phyloP scores from a whole-genome alignment of 805 yeast species.

The Yarrowia bubula region DNA sequence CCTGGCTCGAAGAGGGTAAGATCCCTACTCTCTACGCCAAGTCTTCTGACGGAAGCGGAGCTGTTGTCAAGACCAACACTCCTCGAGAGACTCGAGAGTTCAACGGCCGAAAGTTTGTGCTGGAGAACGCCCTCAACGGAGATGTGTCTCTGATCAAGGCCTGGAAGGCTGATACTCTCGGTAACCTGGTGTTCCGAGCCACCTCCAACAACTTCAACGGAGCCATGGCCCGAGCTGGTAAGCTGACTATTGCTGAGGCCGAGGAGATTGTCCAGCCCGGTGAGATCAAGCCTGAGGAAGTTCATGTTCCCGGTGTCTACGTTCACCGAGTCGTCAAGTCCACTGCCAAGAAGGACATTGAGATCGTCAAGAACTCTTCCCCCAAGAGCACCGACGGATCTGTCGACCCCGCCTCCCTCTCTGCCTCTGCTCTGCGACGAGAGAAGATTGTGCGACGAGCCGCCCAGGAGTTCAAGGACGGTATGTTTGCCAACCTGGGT shows the following conservation, averaged over 20 bases:
- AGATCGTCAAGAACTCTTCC: conserved; percentile 36
- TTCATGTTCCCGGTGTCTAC: conserved; percentile 50
- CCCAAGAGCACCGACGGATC: conserved; percentile 17
- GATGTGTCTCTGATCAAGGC: conserved; percentile 52
- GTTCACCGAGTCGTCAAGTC: conserved; percentile 46
- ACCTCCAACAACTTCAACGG: conserved; percentile 49
- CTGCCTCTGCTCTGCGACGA: conserved; percentile 31
- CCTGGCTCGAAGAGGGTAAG: conserved; percentile 52
- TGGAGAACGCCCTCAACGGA: conserved; percentile 48
- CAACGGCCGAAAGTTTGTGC: conserved; percentile 45
- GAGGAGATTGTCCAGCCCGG: conserved; percentile 51
- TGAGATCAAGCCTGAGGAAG: conserved; percentile 45
- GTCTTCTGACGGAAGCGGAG: conserved; percentile 28
- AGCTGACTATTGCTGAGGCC: conserved; percentile 50
- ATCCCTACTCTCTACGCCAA: conserved; percentile 46
- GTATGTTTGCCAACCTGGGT: conserved; percentile 48
- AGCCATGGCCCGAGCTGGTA: conserved; percentile 48
- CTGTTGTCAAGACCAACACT: conserved; percentile 40
- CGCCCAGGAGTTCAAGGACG: conserved; percentile 47
- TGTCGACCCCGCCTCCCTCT: not conserved
- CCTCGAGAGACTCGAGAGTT: conserved; percentile 48
- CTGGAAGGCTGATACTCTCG: conserved; percentile 48
- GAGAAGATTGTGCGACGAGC: conserved; percentile 46
- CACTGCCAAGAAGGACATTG: conserved; percentile 46
- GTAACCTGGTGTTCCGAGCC: conserved; percentile 50